Evolutionary conservation across 2,329 filamentous ascomycete species (phyloP).

Genomic region (Cercospora nicotianae): DNA sequence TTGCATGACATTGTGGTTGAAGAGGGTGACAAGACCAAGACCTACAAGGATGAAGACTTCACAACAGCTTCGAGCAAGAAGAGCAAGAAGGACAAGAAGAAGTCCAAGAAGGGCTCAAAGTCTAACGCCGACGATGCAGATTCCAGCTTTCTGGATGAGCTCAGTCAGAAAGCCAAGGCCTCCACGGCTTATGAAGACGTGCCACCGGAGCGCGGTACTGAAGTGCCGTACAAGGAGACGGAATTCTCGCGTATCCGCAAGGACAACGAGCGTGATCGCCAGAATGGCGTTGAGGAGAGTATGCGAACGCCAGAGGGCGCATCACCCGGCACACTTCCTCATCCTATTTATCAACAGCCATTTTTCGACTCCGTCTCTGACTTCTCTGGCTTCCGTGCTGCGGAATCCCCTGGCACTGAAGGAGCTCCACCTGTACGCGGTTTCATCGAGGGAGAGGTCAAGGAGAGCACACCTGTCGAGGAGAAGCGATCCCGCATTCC

Average conservation of each 20-base stretch:
- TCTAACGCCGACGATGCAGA: slow-evolving; percentile 9
- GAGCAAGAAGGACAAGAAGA: slow-evolving; percentile 47
- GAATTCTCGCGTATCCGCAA: slow-evolving; percentile 17
- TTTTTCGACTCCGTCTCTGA: slow-evolving; percentile 47
- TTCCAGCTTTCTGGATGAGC: slow-evolving; percentile 11
- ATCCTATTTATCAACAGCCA: slow-evolving; percentile 38
- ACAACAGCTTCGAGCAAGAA: slow-evolving; percentile 28
- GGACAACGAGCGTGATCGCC: slow-evolving; percentile 12
- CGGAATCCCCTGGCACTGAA: slow-evolving; percentile 38
- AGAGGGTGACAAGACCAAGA: slow-evolving; percentile 38
- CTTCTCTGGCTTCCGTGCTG: slow-evolving; percentile 30
- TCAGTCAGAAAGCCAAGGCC: slow-evolving; percentile 5
- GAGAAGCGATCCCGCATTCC: slow-evolving; percentile 58
- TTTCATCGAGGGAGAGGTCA: slow-evolving; percentile 47
- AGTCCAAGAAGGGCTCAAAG: slow-evolving; percentile 29
- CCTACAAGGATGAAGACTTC: slow-evolving; percentile 28
- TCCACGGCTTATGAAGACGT: slow-evolving; percentile 5
- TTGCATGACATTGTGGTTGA: slow-evolving; percentile 45
- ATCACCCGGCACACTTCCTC: not conserved
- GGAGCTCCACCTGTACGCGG: slow-evolving; percentile 37
- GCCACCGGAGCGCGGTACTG: slow-evolving; percentile 4
- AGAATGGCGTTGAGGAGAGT: slow-evolving; percentile 19
- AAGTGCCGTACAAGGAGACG: slow-evolving; percentile 7
- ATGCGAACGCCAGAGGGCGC: slow-evolving; percentile 10
- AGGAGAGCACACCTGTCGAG: slow-evolving; percentile 58